A percentile compares a stretch with the other conserved stretches of the same genome.
Conservation (phyloP, 2,329 filamentous ascomycete genomes). For the Nectriaceae sp. region DNA sequence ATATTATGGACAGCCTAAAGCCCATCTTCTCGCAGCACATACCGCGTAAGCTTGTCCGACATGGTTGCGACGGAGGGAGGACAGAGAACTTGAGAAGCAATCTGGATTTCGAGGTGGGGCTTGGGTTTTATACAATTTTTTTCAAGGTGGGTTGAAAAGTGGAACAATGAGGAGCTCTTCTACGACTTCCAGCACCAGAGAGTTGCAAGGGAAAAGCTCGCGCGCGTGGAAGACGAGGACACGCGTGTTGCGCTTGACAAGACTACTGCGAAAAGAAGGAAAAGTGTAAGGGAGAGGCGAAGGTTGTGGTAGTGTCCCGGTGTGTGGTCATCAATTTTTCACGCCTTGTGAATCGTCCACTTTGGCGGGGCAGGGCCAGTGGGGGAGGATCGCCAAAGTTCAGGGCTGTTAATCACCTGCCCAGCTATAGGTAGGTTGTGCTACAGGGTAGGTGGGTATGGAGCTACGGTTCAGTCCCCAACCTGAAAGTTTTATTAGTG, state of each 20-base stretch:
- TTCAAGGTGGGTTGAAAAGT: conserved; percentile 14
- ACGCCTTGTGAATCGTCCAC: conserved; percentile 40
- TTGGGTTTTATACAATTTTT: conserved; percentile 20
- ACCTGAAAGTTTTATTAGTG: not conserved
- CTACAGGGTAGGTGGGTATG: not conserved
- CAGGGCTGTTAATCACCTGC: not conserved
- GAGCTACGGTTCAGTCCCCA: no score
- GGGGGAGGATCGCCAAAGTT: conserved; percentile 3
- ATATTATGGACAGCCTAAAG: not conserved
- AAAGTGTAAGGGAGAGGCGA: conserved; percentile 15
- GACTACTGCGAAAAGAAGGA: conserved; percentile 17
- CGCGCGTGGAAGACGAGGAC: conserved; percentile 20
- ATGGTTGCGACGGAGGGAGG: conserved; percentile 52
- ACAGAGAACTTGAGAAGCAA: conserved; percentile 16
- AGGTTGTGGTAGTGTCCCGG: conserved; percentile 20
- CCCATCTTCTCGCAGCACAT: conserved; percentile 39
- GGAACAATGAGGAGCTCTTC: conserved; percentile 6
- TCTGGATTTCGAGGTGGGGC: conserved; percentile 18
- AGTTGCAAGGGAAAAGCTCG: conserved; percentile 12
- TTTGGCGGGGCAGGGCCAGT: conserved; percentile 33
- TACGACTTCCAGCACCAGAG: conserved; percentile 9
- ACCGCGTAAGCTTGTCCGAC: conserved; percentile 96
- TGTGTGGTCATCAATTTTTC: conserved; percentile 44
- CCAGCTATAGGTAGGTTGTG: no score
- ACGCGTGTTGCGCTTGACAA: conserved; percentile 24